Base-by-base conservation (phyloP, 164 flowering plant species). In the Sextonia rubra region DNA sequence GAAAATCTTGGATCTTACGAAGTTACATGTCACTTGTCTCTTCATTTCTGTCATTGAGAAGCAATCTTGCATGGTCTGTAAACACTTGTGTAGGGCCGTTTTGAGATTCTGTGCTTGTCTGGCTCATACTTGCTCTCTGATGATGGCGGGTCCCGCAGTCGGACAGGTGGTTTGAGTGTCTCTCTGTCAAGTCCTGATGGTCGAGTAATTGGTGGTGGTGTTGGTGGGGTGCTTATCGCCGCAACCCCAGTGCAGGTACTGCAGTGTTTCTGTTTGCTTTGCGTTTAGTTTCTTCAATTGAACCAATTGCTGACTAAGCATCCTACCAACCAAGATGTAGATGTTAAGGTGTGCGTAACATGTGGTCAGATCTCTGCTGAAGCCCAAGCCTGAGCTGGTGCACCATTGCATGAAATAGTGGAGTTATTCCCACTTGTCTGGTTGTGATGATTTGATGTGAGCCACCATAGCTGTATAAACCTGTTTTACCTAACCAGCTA, bases 121-220 rank as follows among this genome's bases (percentile, higher is more conserved):
- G 97, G 97, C 32, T 91, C 96, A 12, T 94, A 83, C 77, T 73
- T 89, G 82, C 78, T 83, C 47, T 77, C 86, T 8, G 88, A 84
- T 49, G 76, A 63, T 76, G 87, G 80, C 75, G 86, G 86, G 27
- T 81, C 93, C 44, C 89, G 82, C 18, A 81, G 83, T 74, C 89
- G 94, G 66, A 72, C 84, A 27, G 98, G 96, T 44, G 89, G 93
- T 64, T 80, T 94, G 22, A 91, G 88, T 73, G 80, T 94, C 32
- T 89, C 96, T 66, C 90, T 94, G 63, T 87, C 93, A 17, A 89
- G 93, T 75, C 93, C 97, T 58, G 97, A 93, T 83, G 97, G 98
- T 7, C 91, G 89, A 47, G 90, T 93, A 72, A 85, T 90, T 56
- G 98, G 98, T 75, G 98, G 98, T 55, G 94, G 91, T 66, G 94